Conservation (phyloP, 768 basidiomycete species). For the Podaxis rugospora region DNA sequence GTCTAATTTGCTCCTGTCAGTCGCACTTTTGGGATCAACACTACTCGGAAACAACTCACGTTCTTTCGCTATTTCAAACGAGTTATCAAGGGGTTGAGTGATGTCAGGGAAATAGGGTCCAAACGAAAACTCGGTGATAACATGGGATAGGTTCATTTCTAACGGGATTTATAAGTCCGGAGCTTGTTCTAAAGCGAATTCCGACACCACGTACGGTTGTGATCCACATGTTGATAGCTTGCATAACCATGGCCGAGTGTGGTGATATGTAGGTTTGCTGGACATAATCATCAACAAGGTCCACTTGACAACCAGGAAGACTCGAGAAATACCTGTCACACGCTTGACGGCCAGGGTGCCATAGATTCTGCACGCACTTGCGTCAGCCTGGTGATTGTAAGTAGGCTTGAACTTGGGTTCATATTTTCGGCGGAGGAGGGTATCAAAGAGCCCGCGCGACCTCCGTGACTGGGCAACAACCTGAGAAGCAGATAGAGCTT, state of each 20-base stretch:
- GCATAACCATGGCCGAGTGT: slow-evolving; percentile 94
- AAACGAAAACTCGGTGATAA: slow-evolving; percentile 96
- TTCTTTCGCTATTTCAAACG: slow-evolving; percentile 68
- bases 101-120: slow-evolving; percentile 96
- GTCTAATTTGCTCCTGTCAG: slow-evolving; percentile 35
- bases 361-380: slow-evolving; percentile 79
- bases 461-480: slow-evolving; percentile 69
- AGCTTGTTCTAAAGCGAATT: background rate
- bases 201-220: slow-evolving; percentile 54
- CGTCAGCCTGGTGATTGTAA: slow-evolving; percentile 63
- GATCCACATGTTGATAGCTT: slow-evolving; percentile 83
- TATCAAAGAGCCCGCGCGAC: slow-evolving; percentile 69
- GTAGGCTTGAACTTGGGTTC: slow-evolving; percentile 61
- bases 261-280: slow-evolving; percentile 91
- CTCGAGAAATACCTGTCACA: slow-evolving; percentile 62
- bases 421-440: slow-evolving; percentile 38
- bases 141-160: slow-evolving; percentile 77
- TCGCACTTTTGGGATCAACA: background rate
- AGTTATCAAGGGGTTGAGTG: slow-evolving; percentile 89
- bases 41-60: slow-evolving; percentile 39
- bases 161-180: background rate
- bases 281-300: background rate
- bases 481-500: slow-evolving; percentile 62
- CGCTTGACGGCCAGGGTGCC: slow-evolving; percentile 83
- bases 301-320: background rate